These are phyloP conservation scores for Lolium perenne DNA, from an alignment of 176 grass and related monocot genomes.

Conservation along the genomic window DNA sequence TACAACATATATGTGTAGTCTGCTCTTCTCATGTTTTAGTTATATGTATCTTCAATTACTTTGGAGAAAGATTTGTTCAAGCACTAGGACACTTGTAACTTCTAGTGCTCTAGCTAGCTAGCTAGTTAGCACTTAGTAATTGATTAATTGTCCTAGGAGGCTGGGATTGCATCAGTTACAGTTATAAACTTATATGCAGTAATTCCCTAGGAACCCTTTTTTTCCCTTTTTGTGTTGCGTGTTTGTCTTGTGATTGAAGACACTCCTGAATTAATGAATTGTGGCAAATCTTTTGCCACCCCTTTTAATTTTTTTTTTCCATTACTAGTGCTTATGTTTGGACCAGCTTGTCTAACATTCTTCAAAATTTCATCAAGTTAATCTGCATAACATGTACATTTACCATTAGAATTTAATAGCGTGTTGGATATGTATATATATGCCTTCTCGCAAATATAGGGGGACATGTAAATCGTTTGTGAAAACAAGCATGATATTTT, in stretches of 20 bases:
- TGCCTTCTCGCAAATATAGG: neutral
- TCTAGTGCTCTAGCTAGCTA: neutral
- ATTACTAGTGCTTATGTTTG: neutral
- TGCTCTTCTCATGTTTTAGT: constrained; percentile 1
- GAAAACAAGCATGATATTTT: too few relatives aligned
- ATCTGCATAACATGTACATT: neutral
- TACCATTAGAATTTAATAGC: neutral
- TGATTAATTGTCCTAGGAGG: neutral
- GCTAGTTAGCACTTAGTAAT: neutral
- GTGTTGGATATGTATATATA: too few relatives aligned
- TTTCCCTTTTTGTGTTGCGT: too few relatives aligned
- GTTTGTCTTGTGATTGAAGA: too few relatives aligned
- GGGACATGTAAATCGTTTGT: neutral
- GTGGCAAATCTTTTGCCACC: too few relatives aligned
- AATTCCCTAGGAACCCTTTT: too few relatives aligned
- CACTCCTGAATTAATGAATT: too few relatives aligned
- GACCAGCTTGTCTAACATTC: neutral
- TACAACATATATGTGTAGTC: neutral
- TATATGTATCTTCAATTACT: neutral
- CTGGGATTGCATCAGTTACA: neutral
- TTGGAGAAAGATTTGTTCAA: neutral
- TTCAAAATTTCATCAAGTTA: neutral
- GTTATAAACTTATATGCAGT: neutral
- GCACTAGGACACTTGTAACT: neutral
- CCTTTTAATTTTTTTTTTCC: neutral